Conservation (phyloP, 2,329 filamentous ascomycete genomes). For the Sporothrix brasiliensis region DNA sequence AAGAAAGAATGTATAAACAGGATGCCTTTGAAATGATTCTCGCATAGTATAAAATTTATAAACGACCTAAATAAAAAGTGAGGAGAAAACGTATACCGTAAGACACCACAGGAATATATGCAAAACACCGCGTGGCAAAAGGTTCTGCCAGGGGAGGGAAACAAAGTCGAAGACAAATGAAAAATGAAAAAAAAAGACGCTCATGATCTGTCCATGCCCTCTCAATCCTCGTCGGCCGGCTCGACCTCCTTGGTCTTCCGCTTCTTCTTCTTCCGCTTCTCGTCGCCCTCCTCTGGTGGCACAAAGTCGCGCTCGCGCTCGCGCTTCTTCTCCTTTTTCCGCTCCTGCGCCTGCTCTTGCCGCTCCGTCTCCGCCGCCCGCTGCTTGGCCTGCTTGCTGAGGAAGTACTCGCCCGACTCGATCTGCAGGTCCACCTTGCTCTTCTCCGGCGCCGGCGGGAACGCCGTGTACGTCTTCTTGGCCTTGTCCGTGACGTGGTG, state of each 20-base stretch:
- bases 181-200: background rate
- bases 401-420: conserved; percentile 95
- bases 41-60: background rate
- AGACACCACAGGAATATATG: conserved; percentile 5
- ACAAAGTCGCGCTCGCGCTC: conserved; percentile 85
- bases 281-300: conserved; percentile 76
- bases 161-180: background rate
- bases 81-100: conserved; percentile 7
- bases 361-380: conserved; percentile 76
- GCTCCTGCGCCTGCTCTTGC: conserved; percentile 80
- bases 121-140: background rate
- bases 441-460: conserved; percentile 96
- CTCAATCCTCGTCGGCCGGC: conserved; percentile 15
- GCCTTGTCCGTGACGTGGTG: conserved; percentile 87
- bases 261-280: conserved; percentile 61
- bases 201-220: background rate
- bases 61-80: background rate
- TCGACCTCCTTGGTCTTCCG: conserved; percentile 39
- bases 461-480: conserved; percentile 95
- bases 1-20: background rate
- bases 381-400: conserved; percentile 91
- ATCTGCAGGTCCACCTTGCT: conserved; percentile 98
- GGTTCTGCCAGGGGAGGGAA: background rate
- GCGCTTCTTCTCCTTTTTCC: conserved; percentile 85
- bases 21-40: background rate